Conservation (phyloP, 768 basidiomycete genomes). For the Scleroderma bovista region DNA sequence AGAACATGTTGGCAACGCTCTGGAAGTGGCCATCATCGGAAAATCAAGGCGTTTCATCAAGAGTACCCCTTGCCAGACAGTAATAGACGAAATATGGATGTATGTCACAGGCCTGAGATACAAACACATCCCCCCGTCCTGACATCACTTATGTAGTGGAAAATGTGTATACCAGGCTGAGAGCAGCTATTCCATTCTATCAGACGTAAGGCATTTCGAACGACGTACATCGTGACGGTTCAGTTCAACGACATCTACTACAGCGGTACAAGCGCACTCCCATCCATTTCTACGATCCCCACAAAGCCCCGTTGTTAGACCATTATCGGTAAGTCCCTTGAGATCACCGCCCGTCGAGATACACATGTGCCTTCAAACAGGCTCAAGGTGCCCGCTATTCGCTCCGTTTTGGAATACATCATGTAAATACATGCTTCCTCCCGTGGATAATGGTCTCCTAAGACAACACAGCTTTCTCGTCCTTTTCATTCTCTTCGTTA, state of each 20-base stretch:
- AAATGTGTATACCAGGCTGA: slow-evolving; percentile 89
- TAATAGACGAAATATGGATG: slow-evolving; percentile 83
- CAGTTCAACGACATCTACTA: not conserved
- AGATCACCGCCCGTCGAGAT: not conserved
- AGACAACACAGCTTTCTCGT: slow-evolving; percentile 54
- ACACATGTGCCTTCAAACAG: slow-evolving; percentile 30
- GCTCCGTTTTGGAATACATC: slow-evolving; percentile 82
- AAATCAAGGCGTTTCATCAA: slow-evolving; percentile 88
- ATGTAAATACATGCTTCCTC: slow-evolving; percentile 45
- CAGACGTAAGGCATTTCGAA: slow-evolving; percentile 55
- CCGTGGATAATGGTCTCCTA: slow-evolving; percentile 1
- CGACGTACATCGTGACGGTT: not conserved
- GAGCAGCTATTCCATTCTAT: slow-evolving; percentile 83
- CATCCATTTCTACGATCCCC: slow-evolving; percentile 91
- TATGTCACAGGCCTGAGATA: slow-evolving; percentile 28
- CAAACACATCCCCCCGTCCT: slow-evolving; percentile 7
- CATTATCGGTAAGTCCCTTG: slow-evolving; percentile 71
- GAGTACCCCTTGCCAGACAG: slow-evolving; percentile 81
- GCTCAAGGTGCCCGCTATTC: slow-evolving; percentile 89
- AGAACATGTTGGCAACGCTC: slow-evolving; percentile 83
- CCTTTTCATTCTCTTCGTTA: slow-evolving; percentile 71
- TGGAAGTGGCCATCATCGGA: slow-evolving; percentile 87
- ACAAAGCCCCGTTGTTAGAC: slow-evolving; percentile 89
- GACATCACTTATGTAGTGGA: slow-evolving; percentile 46
- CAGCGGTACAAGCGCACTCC: slow-evolving; percentile 93